Conservation (phyloP, 768 basidiomycete genomes). For the Candolleomyces eurysporus region DNA sequence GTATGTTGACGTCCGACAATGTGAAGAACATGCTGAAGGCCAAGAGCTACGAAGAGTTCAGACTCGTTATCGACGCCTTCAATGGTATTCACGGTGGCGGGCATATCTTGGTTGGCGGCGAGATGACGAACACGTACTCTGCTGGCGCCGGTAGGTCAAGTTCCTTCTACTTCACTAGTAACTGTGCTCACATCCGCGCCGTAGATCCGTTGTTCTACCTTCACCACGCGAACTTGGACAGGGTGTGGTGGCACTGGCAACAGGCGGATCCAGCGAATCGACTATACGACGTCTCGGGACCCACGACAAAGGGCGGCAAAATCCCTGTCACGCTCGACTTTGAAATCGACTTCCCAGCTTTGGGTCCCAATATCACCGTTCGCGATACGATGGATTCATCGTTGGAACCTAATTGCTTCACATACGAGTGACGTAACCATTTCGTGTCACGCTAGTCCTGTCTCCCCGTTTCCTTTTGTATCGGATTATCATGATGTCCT, state of each 20-base stretch:
- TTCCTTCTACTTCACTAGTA: background rate
- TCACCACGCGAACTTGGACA: background rate
- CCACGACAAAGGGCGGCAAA: background rate
- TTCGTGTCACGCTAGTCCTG: background rate
- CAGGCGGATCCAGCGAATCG: background rate
- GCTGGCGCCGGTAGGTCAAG: background rate
- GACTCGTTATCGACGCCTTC: slow-evolving; percentile 1
- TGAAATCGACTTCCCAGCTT: slow-evolving; percentile 1
- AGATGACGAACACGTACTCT: slow-evolving; percentile 10
- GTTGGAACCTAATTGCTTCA: slow-evolving; percentile 3
- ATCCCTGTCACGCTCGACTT: background rate
- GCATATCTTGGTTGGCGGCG: slow-evolving; percentile 3
- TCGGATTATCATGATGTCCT: too few species aligned
- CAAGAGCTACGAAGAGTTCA: background rate
- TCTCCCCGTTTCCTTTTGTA: background rate
- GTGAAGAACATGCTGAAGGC: background rate
- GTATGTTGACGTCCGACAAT: background rate
- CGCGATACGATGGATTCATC: slow-evolving; percentile 3
- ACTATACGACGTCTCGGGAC: slow-evolving; percentile 1
- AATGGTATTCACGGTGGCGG: background rate
- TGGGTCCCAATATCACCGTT: slow-evolving; percentile 4
- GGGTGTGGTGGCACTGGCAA: slow-evolving; percentile 3
- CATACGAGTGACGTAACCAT: background rate
- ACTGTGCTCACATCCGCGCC: background rate
- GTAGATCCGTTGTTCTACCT: background rate